These are phyloP conservation scores for Nakaseomyces sp. DNA, from an alignment of 1,139 yeast genomes.

Conservation along the genomic window DNA sequence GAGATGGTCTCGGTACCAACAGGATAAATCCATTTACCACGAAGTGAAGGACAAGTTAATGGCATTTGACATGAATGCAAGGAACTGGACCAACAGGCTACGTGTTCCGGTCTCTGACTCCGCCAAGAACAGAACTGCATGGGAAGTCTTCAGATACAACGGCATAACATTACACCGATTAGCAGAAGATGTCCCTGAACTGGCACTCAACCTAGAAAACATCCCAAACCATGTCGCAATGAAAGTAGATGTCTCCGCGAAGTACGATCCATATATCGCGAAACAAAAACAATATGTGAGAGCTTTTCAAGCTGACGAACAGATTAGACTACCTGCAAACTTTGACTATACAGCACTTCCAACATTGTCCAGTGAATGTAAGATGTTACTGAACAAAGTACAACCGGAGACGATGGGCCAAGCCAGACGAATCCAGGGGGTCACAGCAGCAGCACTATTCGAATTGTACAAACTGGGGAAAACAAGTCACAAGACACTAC, in stretches of 20 bases:
- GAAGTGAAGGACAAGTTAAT: slow-evolving; percentile 41
- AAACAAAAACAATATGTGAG: slow-evolving; percentile 63
- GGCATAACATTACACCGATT: slow-evolving; percentile 34
- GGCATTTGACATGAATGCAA: slow-evolving; percentile 41
- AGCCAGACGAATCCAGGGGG: slow-evolving; percentile 88
- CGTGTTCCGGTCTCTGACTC: slow-evolving; percentile 34
- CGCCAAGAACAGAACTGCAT: slow-evolving; percentile 45
- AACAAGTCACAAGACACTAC: slow-evolving; percentile 10
- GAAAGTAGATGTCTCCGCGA: slow-evolving; percentile 68
- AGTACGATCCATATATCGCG: slow-evolving; percentile 70
- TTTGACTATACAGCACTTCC: slow-evolving; percentile 49
- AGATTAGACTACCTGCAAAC: slow-evolving; percentile 53
- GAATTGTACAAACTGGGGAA: slow-evolving; percentile 44
- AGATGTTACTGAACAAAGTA: slow-evolving; percentile 57
- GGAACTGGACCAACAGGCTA: slow-evolving; percentile 48
- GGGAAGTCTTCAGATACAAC: slow-evolving; percentile 44
- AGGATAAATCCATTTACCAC: slow-evolving; percentile 42
- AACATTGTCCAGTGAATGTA: slow-evolving; percentile 65
- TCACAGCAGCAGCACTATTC: slow-evolving; percentile 78
- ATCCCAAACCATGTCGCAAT: slow-evolving; percentile 48
- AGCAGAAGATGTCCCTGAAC: slow-evolving; percentile 28
- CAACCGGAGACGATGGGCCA: slow-evolving; percentile 91
- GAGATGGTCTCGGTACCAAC: slow-evolving; percentile 45
- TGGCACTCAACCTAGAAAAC: slow-evolving; percentile 21
- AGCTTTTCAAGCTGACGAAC: slow-evolving; percentile 81